Percentiles rank a stretch among this genome's conserved stretches.
Conservation (phyloP, 1,284 basidiomycete species). For the Termitomyces sp. region DNA sequence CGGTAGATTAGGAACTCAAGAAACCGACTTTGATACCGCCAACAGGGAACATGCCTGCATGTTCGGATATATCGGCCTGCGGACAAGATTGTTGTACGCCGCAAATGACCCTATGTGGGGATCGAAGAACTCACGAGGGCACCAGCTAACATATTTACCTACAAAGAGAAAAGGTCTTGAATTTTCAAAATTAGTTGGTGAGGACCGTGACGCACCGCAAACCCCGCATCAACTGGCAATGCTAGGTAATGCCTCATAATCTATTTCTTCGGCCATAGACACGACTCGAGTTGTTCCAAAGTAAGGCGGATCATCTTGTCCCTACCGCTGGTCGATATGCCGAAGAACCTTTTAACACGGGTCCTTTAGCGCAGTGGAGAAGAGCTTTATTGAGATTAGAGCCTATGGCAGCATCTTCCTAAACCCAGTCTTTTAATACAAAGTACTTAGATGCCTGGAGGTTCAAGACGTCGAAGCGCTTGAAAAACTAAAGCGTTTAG, state of each 20-base stretch:
- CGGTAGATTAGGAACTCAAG: conserved; percentile 30
- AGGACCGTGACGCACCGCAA: conserved; percentile 47
- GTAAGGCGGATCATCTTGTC: conserved; percentile 41
- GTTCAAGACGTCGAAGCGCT: conserved; percentile 42
- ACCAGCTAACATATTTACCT: conserved; percentile 97
- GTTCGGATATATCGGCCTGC: conserved; percentile 97
- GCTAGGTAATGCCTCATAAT: conserved; percentile 76
- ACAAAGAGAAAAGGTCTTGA: conserved; percentile 6
- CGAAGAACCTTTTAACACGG: conserved; percentile 27
- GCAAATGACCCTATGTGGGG: background rate
- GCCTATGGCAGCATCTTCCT: conserved; percentile 47
- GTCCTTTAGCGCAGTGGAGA: background rate
- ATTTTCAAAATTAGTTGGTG: background rate
- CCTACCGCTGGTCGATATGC: conserved; percentile 50
- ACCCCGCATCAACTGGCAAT: conserved; percentile 73
- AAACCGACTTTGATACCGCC: conserved; percentile 89
- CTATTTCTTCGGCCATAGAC: conserved; percentile 57
- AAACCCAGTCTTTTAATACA: conserved; percentile 50
- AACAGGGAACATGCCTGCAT: conserved; percentile 98
- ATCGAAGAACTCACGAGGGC: conserved; percentile 71
- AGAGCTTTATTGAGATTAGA: background rate
- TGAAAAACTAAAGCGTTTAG: conserved; percentile 39
- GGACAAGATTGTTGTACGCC: background rate
- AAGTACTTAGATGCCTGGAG: conserved; percentile 60
- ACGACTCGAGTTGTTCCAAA: conserved; percentile 34